Evolutionary conservation across 1,284 basidiomycete genomes (phyloP).

Genomic region (Ceratobasidium sp.): DNA sequence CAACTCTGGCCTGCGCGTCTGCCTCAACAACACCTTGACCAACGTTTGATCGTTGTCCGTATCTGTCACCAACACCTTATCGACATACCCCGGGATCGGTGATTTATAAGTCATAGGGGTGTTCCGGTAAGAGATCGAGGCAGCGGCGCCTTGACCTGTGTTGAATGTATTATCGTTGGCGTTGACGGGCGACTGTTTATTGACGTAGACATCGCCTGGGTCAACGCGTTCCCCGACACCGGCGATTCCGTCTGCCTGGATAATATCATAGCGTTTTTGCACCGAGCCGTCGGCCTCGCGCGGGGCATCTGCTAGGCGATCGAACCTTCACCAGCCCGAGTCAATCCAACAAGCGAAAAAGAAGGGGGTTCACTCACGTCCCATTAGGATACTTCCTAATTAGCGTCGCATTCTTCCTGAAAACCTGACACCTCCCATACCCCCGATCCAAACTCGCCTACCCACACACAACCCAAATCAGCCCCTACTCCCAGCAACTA

Average conservation of each 20-base stretch:
- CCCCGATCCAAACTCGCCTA: conserved; percentile 94
- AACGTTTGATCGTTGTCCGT: conserved; percentile 95
- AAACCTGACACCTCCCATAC: conserved; percentile 96
- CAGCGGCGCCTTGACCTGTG: conserved; percentile 63
- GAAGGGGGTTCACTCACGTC: conserved; percentile 66
- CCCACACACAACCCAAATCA: conserved; percentile 20
- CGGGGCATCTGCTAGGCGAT: conserved; percentile 93
- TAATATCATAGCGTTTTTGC: conserved; percentile 86
- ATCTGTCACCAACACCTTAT: conserved; percentile 97
- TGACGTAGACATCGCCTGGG: conserved; percentile 93
- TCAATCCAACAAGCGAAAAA: background rate
- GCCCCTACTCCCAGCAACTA: background rate
- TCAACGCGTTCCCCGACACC: conserved; percentile 94
- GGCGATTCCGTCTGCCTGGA: conserved; percentile 91
- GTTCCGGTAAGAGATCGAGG: conserved; percentile 84
- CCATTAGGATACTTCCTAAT: conserved; percentile 97
- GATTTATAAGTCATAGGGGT: conserved; percentile 91
- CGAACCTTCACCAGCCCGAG: conserved; percentile 64
- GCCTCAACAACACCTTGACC: conserved; percentile 97
- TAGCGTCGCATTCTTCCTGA: conserved; percentile 93
- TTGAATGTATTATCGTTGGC: conserved; percentile 76
- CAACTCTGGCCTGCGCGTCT: conserved; percentile 94
- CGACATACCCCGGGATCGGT: conserved; percentile 90
- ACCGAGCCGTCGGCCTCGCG: conserved; percentile 78
- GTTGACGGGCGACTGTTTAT: conserved; percentile 94